These are phyloP conservation scores for Corniculantispora saksenae DNA, from an alignment of 2,329 filamentous ascomycete species.

Conservation along the genomic window DNA sequence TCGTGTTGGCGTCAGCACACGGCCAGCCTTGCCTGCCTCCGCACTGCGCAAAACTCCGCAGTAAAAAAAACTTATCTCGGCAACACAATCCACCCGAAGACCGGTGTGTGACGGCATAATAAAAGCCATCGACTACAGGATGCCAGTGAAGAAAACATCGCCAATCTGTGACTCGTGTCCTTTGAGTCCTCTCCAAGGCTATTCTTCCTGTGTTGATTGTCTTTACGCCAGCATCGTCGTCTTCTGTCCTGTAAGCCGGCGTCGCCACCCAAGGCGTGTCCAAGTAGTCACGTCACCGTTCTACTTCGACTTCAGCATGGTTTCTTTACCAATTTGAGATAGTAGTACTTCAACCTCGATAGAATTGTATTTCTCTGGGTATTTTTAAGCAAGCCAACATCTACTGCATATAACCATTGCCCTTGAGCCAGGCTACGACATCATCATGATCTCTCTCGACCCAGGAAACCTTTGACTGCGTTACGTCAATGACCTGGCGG, in stretches of 20 bases:
- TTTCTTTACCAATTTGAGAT: not conserved
- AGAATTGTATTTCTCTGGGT: not conserved
- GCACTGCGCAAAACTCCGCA: conserved; percentile 8
- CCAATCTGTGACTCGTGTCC: not conserved
- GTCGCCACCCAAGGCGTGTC: no score
- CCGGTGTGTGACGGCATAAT: not conserved
- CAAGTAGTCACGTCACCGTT: no score
- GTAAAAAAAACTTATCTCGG: not conserved
- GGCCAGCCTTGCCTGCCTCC: not conserved
- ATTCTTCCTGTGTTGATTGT: not conserved
- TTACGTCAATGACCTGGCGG: conserved; percentile 84
- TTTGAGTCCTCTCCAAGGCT: not conserved
- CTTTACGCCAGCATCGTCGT: no score
- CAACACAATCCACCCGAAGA: not conserved
- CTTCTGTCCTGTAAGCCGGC: no score
- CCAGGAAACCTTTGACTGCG: conserved; percentile 84
- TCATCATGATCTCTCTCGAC: conserved; percentile 74
- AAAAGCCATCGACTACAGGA: not conserved
- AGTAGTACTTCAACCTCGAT: not conserved
- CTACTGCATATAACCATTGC: conserved; percentile 31
- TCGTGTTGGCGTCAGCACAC: not conserved
- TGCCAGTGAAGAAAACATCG: not conserved
- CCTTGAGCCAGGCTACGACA: conserved; percentile 58
- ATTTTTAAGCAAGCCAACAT: not conserved
- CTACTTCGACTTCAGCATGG: not conserved